Evolutionary conservation across 495 filamentous ascomycete genomes (phyloP).

Genomic region (Thermothielavioides terrestris): DNA sequence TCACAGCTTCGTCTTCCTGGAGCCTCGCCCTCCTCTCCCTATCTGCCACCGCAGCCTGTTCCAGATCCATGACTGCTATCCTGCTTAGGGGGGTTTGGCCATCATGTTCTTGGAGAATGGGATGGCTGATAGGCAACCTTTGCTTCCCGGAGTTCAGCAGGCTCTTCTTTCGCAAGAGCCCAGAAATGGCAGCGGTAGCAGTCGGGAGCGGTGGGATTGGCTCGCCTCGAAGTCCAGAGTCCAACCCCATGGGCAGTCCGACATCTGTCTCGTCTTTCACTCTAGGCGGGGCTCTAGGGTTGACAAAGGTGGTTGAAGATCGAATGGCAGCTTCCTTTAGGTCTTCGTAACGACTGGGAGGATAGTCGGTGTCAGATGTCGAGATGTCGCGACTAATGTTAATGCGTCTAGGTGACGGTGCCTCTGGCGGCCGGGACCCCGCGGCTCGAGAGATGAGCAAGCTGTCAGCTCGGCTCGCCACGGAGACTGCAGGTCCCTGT

Average conservation of each 20-base stretch:
- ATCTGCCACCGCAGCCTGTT: slow-evolving; percentile 39
- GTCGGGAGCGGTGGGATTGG: slow-evolving; percentile 15
- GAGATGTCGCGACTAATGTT: slow-evolving; percentile 33
- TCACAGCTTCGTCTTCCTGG: slow-evolving; percentile 22
- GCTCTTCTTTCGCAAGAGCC: slow-evolving; percentile 16
- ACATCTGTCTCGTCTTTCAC: slow-evolving; percentile 18
- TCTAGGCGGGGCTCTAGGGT: slow-evolving; percentile 23
- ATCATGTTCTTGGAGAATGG: slow-evolving; percentile 35
- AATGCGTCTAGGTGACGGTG: slow-evolving; percentile 22
- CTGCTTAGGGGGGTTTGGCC: slow-evolving; percentile 33
- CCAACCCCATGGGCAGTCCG: slow-evolving; percentile 12
- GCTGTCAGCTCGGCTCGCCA: slow-evolving; percentile 20
- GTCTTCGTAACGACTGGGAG: slow-evolving; percentile 39
- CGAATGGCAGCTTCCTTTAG: slow-evolving; percentile 34
- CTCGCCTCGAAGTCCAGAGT: slow-evolving; percentile 12
- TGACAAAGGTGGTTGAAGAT: slow-evolving; percentile 30
- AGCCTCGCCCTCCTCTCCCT: slow-evolving; percentile 36
- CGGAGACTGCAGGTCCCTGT: slow-evolving; percentile 16
- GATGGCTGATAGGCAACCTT: slow-evolving; percentile 42
- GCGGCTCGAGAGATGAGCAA: slow-evolving; percentile 12
- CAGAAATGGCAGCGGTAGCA: background rate
- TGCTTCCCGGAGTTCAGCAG: slow-evolving; percentile 24
- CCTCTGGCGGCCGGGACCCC: slow-evolving; percentile 21
- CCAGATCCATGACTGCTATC: slow-evolving; percentile 40
- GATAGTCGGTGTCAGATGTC: slow-evolving; percentile 36